Evolutionary conservation across 306 rosid genomes (phyloP).

Genomic region (Rubus parviflorus): DNA sequence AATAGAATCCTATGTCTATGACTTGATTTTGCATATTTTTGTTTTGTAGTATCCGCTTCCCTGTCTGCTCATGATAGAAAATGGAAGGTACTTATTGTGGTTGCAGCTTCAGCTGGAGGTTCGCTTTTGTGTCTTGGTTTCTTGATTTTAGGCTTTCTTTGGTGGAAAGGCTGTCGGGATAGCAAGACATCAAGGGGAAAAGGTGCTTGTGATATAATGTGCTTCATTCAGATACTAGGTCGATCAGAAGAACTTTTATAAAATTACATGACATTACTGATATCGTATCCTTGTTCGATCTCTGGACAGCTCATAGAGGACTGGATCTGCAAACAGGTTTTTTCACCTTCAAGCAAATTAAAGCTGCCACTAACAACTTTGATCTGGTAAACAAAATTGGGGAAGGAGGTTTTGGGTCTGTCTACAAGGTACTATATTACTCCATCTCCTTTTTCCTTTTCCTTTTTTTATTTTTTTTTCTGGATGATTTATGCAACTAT

Average conservation of each 20-base stretch:
- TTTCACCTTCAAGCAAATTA: conserved; percentile 5
- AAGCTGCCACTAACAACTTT: conserved; percentile 56
- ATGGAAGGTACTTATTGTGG: background rate
- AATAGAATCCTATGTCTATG: too few relatives aligned
- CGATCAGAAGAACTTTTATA: background rate
- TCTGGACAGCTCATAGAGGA: background rate
- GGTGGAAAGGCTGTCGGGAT: background rate
- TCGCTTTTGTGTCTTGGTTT: background rate
- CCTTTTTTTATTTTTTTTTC: too few relatives aligned
- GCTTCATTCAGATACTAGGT: background rate
- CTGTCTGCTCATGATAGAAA: conserved; percentile 4
- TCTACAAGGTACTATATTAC: conserved; percentile 51
- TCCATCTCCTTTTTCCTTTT: too few relatives aligned
- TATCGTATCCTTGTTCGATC: background rate
- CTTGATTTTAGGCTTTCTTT: conserved; percentile 1
- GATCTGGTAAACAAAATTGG: conserved; percentile 52
- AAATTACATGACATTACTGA: background rate
- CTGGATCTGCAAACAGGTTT: conserved; percentile 15
- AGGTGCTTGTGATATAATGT: background rate
- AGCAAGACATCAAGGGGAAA: background rate
- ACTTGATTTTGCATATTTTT: too few relatives aligned
- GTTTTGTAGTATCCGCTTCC: conserved; percentile 7
- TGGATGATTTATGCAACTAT: too few relatives aligned
- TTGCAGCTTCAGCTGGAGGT: background rate
- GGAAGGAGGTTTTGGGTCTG: conserved; percentile 77